Evolutionary conservation across 1,284 basidiomycete genomes (phyloP).

Genomic region (Tremellales sp.): DNA sequence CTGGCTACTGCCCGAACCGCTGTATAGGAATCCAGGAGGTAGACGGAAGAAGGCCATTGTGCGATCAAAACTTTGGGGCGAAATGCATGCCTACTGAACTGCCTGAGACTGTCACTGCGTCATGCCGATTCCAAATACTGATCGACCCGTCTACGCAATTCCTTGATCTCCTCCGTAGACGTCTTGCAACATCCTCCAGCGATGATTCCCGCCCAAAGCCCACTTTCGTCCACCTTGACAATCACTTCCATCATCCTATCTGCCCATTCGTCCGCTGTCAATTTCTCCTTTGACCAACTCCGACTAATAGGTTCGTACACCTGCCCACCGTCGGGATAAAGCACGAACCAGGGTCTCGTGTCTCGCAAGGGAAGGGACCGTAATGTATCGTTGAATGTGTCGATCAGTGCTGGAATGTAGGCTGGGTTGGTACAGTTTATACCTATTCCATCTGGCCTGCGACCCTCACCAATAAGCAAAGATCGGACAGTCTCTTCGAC

Average conservation of each 20-base stretch:
- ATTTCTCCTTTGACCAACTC: constrained; percentile 50
- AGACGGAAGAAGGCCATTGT: background rate
- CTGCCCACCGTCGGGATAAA: constrained; percentile 71
- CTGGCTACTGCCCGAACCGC: background rate
- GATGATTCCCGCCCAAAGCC: constrained; percentile 57
- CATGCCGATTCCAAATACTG: background rate
- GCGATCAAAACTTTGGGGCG: no score
- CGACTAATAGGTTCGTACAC: constrained; percentile 55
- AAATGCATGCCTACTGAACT: background rate
- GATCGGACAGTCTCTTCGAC: constrained; percentile 50
- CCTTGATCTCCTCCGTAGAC: constrained; percentile 56
- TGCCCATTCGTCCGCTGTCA: constrained; percentile 51
- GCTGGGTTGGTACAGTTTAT: constrained; percentile 64
- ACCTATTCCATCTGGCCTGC: constrained; percentile 54
- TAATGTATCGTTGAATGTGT: constrained; percentile 38
- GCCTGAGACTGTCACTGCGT: no score
- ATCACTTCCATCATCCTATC: constrained; percentile 45
- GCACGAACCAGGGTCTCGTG: constrained; percentile 55
- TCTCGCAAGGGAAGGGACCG: background rate
- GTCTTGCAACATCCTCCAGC: constrained; percentile 71
- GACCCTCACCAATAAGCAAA: constrained; percentile 9
- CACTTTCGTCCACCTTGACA: constrained; percentile 12
- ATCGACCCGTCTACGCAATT: constrained; percentile 13
- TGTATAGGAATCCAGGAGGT: background rate
- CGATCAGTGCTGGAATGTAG: constrained; percentile 19